Evolutionary conservation across 306 rosid species (phyloP).

Genomic region (Cicer arietinum): DNA sequence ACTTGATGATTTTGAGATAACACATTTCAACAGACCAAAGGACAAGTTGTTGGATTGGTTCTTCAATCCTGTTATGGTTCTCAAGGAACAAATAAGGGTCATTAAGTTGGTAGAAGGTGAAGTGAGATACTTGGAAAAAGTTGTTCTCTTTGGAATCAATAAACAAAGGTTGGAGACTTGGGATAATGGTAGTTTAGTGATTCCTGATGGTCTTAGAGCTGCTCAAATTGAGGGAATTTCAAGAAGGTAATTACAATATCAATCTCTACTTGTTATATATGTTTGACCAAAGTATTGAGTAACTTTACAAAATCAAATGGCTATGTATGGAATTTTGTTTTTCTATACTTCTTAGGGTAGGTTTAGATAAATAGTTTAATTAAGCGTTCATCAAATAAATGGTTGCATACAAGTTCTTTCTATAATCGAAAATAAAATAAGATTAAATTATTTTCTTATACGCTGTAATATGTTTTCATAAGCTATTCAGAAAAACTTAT

Average conservation of each 20-base stretch:
- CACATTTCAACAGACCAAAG: slow-evolving; percentile 70
- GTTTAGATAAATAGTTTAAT: not conserved
- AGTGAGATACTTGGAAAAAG: slow-evolving; percentile 72
- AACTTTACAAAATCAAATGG: not conserved
- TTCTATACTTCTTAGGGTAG: not conserved
- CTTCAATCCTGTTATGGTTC: slow-evolving; percentile 78
- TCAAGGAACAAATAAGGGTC: slow-evolving; percentile 82
- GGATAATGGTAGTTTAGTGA: slow-evolving; percentile 59
- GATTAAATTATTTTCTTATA: not conserved
- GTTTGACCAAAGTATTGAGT: not conserved
- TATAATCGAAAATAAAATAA: not conserved
- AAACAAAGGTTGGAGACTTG: slow-evolving; percentile 62
- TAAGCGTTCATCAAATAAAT: not conserved
- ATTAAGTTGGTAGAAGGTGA: slow-evolving; percentile 65
- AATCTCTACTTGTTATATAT: not conserved
- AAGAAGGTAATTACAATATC: slow-evolving; percentile 57
- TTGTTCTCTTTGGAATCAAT: slow-evolving; percentile 66
- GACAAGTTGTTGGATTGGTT: slow-evolving; percentile 89
- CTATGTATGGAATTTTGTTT: not conserved
- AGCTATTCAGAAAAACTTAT: not conserved
- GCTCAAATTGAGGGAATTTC: slow-evolving; percentile 87
- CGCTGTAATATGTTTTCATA: not conserved
- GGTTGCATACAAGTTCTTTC: not conserved
- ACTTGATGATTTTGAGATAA: slow-evolving; percentile 69
- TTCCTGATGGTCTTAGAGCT: slow-evolving; percentile 67